These are phyloP conservation scores for Rhododendron vialii DNA, from an alignment of 148 eudicot species.

Conservation along the genomic window DNA sequence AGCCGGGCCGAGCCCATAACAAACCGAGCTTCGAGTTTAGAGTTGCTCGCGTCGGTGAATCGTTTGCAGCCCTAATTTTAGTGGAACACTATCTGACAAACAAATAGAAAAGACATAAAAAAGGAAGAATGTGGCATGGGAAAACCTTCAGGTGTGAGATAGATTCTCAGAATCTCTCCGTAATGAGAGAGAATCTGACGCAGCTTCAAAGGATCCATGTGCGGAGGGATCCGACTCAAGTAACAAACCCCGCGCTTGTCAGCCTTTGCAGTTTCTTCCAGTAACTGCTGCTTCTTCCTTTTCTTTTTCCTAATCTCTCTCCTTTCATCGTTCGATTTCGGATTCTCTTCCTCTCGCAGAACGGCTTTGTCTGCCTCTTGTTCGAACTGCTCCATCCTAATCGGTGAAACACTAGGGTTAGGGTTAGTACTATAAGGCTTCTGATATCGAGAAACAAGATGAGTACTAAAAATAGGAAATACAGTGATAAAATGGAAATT, in stretches of 20 bases:
- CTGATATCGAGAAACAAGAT: too few species aligned
- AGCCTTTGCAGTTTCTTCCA: slow-evolving; percentile 54
- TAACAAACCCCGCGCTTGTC: slow-evolving; percentile 69
- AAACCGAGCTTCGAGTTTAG: background rate
- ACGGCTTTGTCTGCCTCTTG: background rate
- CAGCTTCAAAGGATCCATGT: slow-evolving; percentile 72
- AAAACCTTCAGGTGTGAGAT: slow-evolving; percentile 73
- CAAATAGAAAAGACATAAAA: background rate
- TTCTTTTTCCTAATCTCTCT: slow-evolving; percentile 35
- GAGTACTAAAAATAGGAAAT: too few species aligned
- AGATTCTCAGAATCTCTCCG: slow-evolving; percentile 69
- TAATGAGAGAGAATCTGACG: slow-evolving; percentile 69
- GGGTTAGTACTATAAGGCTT: background rate
- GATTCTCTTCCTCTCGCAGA: background rate
- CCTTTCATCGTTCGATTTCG: slow-evolving; percentile 7
- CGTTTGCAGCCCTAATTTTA: background rate
- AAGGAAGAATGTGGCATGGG: background rate
- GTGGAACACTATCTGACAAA: background rate
- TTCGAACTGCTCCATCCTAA: slow-evolving; percentile 9
- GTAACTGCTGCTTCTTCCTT: slow-evolving; percentile 43
- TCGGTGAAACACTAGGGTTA: background rate
- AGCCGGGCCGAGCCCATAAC: background rate
- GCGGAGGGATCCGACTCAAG: slow-evolving; percentile 80
- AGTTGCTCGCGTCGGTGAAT: background rate
- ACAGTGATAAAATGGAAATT: background rate